Base-by-base conservation (phyloP, 768 basidiomycete genomes). In the Rhizopogon roseolus region DNA sequence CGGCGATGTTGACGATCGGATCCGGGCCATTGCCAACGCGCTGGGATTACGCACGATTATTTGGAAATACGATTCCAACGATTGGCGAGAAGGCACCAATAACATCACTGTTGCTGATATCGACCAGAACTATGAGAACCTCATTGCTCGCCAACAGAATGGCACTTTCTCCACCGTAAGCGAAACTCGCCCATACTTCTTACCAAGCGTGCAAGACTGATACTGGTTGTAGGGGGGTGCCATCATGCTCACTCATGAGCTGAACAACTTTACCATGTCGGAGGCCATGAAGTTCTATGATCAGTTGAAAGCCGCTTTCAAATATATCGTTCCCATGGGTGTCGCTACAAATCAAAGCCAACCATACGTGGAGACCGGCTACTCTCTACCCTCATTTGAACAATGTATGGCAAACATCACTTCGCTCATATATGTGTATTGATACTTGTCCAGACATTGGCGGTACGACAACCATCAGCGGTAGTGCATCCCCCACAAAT, bases 1-100 rank as follows among this genome's bases (percentile, higher is more conserved):
- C 57, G 85, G 84, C 43, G 84, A 86, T 54, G 71, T 86, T 17
- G 90, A 93, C 41, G 84, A 86, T 67, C 86, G 90, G 49, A 81
- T 92, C 41, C 81, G 91, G 34, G 73, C 80, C 36, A 85, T 93
- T 53, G 81, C 85, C 3, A 64, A 81, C 22, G 82, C 76, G 8
- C 81, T 92, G 58, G 83, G 82, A 37, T 71, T 92, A 14, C 79
- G 78, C 11, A 88, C 88, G 2, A 76, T 93, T 63, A 73, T 92
- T 49, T 93, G 91, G 90, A 66, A 74, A 59, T 82, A 77, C 55
- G 84, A 87, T 60, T 79, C 83, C n/a, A 71, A 76, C 38, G 90
- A 93, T 67, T 91, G 88, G 88, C 78, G 81, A 63, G 80, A 77
- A 25, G 79, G 81, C 5, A 73, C 73, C 1, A 76, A 73, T 3